These are phyloP conservation scores for Cnidoscolus chayamansa DNA, from an alignment of 441 rosid genomes.

Conservation along the genomic window DNA sequence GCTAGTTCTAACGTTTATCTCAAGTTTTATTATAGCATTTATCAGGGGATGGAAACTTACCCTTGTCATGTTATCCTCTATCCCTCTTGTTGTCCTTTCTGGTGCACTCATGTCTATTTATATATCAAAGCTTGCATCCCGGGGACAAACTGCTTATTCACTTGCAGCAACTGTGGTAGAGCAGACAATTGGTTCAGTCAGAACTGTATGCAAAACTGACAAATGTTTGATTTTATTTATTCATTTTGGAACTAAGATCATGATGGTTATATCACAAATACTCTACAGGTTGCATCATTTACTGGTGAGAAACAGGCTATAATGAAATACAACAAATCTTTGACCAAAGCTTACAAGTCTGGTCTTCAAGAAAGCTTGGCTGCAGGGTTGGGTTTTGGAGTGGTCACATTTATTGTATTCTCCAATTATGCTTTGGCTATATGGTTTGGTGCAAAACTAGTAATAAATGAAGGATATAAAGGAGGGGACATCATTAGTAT, in stretches of 20 bases:
- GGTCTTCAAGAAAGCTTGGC: constrained; percentile 59
- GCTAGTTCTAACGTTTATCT: constrained; percentile 51
- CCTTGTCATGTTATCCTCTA: constrained; percentile 55
- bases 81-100: constrained; percentile 58
- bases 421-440: constrained; percentile 54
- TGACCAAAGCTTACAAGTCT: constrained; percentile 51
- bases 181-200: constrained; percentile 68
- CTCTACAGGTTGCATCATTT: constrained; percentile 69
- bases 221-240: not conserved
- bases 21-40: constrained; percentile 63
- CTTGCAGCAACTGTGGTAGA: constrained; percentile 58
- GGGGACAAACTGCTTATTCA: constrained; percentile 63
- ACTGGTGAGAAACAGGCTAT: constrained; percentile 67
- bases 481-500: constrained; percentile 61
- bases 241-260: not conserved
- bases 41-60: constrained; percentile 72
- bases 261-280: not conserved
- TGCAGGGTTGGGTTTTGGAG: constrained; percentile 57
- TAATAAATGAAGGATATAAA: constrained; percentile 49
- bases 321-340: constrained; percentile 45
- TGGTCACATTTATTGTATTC: constrained; percentile 36
- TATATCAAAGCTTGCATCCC: constrained; percentile 50
- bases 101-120: constrained; percentile 49
- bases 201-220: constrained; percentile 43
- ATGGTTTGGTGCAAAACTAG: constrained; percentile 66